phyloP scores from a whole-genome alignment of 805 yeast species.

The Saccharomycopsis fodiens region DNA sequence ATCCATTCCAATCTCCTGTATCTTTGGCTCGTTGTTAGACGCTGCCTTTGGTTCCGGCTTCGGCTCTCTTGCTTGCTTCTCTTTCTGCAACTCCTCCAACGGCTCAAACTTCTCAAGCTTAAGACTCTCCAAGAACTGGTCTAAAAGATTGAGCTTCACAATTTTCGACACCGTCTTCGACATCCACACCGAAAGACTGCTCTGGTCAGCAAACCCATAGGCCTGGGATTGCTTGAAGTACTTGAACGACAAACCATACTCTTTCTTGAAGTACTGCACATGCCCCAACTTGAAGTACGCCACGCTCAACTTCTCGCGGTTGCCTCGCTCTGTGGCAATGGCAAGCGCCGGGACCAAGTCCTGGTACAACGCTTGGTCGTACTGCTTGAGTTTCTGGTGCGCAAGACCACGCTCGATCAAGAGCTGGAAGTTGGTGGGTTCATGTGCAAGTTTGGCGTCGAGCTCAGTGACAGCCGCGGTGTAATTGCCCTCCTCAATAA shows the following conservation, averaged over 20 bases:
- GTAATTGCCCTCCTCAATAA: slow-evolving; percentile 40
- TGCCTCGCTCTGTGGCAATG: slow-evolving; percentile 40
- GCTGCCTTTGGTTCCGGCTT: neutral
- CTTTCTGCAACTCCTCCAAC: slow-evolving; percentile 4
- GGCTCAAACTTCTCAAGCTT: slow-evolving; percentile 5
- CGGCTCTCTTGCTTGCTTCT: neutral
- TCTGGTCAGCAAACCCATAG: slow-evolving; percentile 37
- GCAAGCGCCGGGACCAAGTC: slow-evolving; percentile 37
- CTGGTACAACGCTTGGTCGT: slow-evolving; percentile 39
- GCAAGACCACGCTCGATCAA: slow-evolving; percentile 42
- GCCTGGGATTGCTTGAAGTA: slow-evolving; percentile 37
- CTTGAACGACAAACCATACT: slow-evolving; percentile 33
- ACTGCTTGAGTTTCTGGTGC: slow-evolving; percentile 38
- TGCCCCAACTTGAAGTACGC: slow-evolving; percentile 45
- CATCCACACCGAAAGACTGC: slow-evolving; percentile 39
- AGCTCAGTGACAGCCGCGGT: slow-evolving; percentile 37
- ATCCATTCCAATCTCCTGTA: slow-evolving; percentile 1
- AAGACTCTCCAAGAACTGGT: slow-evolving; percentile 3
- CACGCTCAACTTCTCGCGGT: slow-evolving; percentile 37
- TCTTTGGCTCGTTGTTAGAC: no score
- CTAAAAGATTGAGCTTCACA: neutral
- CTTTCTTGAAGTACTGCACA: slow-evolving; percentile 37
- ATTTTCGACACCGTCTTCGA: slow-evolving; percentile 19
- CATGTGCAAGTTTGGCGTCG: slow-evolving; percentile 32
- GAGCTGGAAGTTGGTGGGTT: slow-evolving; percentile 40